Conservation (phyloP, 306 rosid species). For the Pueraria montana region DNA sequence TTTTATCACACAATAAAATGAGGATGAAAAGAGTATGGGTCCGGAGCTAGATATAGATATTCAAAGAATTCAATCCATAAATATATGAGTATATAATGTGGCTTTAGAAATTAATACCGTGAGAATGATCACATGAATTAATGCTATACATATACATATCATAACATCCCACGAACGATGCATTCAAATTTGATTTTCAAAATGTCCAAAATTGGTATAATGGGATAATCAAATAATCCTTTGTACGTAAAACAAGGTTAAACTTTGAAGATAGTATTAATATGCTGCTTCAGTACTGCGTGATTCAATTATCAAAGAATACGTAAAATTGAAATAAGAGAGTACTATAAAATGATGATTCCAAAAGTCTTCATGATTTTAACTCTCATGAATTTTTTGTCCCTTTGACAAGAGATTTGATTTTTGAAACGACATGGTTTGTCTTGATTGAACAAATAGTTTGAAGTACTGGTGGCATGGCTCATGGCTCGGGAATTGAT, state of each 20-base stretch:
- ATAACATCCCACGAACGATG: background rate
- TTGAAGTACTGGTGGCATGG: conserved; percentile 3
- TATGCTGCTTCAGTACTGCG: background rate
- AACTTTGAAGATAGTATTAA: background rate
- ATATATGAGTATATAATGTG: background rate
- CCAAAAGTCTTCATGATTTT: background rate
- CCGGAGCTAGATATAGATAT: background rate
- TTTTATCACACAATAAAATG: conserved; percentile 43
- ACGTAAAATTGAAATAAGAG: background rate
- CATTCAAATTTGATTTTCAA: conserved; percentile 3
- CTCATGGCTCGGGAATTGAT: background rate
- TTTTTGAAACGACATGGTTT: background rate
- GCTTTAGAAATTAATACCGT: background rate
- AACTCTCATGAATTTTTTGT: background rate
- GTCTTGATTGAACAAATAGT: background rate
- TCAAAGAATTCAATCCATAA: background rate
- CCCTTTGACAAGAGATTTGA: background rate
- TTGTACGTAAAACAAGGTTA: background rate
- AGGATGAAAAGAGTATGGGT: conserved; percentile 31
- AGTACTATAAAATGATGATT: background rate
- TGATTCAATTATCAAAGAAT: background rate
- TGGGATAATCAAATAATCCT: background rate
- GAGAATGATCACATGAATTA: background rate
- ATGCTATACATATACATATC: background rate
- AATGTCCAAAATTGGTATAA: background rate